Conservation (phyloP, 2,329 filamentous ascomycete species). For the Intubia oerlemansii region DNA sequence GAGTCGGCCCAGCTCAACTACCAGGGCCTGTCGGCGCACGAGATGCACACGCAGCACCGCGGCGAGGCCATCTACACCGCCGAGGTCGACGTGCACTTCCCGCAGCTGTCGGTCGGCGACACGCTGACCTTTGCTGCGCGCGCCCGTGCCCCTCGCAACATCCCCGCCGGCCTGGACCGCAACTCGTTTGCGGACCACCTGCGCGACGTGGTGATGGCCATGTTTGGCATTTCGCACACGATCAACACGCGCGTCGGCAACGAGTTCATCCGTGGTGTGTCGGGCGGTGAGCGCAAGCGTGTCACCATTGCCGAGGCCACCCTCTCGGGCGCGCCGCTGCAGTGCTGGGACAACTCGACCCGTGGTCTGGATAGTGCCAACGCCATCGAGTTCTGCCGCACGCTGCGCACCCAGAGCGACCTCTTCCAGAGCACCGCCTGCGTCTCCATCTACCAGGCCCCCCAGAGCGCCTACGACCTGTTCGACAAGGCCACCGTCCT, state of each 20-base stretch:
- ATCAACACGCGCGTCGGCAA: constrained; percentile 53
- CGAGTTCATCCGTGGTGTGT: constrained; percentile 54
- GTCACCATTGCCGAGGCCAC: constrained; percentile 41
- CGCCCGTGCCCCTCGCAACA: constrained; percentile 40
- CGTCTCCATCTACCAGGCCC: constrained; percentile 56
- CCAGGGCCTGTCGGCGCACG: constrained; percentile 47
- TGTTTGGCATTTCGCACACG: constrained; percentile 54
- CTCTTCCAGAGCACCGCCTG: constrained; percentile 42
- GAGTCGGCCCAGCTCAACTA: constrained; percentile 55
- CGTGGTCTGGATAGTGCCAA: constrained; percentile 56
- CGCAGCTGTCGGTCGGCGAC: constrained; percentile 54
- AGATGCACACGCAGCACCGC: constrained; percentile 60
- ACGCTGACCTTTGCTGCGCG: constrained; percentile 60
- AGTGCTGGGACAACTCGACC: constrained; percentile 53
- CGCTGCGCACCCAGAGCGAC: constrained; percentile 44
- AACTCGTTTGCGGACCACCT: constrained; percentile 32
- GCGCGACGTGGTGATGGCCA: constrained; percentile 53
- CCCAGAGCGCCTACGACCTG: constrained; percentile 39
- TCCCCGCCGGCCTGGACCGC: constrained; percentile 35
- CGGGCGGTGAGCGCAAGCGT: constrained; percentile 50
- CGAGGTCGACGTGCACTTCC: constrained; percentile 67
- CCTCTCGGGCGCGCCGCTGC: constrained; percentile 36
- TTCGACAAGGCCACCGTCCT: constrained; percentile 38
- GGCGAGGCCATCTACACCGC: constrained; percentile 78
- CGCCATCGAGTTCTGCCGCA: constrained; percentile 55